Evolutionary conservation across 768 basidiomycete species (phyloP).

Genomic region (Rhizopogon vinicolor): DNA sequence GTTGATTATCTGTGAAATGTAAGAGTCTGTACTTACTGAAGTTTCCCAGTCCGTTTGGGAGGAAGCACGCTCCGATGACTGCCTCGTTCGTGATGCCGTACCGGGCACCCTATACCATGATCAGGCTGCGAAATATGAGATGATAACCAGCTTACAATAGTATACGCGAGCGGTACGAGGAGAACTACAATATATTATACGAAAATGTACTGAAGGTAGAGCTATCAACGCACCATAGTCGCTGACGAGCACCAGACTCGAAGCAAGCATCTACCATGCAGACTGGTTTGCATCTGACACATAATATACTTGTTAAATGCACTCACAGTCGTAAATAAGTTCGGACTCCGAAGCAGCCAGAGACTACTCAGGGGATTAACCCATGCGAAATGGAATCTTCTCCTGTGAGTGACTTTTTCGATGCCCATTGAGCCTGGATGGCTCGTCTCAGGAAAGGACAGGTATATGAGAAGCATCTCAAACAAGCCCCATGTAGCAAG

Average conservation of each 20-base stretch:
- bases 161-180: too few relatives aligned
- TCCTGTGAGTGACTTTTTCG: constrained; percentile 41
- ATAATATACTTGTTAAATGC: neutral
- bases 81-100: constrained; percentile 32
- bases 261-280: constrained; percentile 38
- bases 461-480: constrained; percentile 31
- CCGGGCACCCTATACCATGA: constrained; percentile 22
- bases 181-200: too few relatives aligned
- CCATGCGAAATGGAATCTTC: constrained; percentile 26
- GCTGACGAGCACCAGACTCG: constrained; percentile 16
- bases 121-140: neutral
- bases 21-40: constrained; percentile 19
- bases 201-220: neutral
- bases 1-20: neutral
- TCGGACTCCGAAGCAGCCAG: constrained; percentile 47
- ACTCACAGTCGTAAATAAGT: constrained; percentile 45
- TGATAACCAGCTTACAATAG: constrained; percentile 21
- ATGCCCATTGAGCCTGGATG: constrained; percentile 54
- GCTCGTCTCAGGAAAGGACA: constrained; percentile 55
- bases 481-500: constrained; percentile 36
- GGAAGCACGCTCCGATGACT: constrained; percentile 31
- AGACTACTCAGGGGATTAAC: constrained; percentile 52
- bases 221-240: constrained; percentile 22
- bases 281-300: constrained; percentile 11
- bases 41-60: constrained; percentile 31